A percentile compares a stretch with the other conserved stretches of the same genome.
phyloP scores from a whole-genome alignment of 768 basidiomycete species.

The Kwoniella europaea region DNA sequence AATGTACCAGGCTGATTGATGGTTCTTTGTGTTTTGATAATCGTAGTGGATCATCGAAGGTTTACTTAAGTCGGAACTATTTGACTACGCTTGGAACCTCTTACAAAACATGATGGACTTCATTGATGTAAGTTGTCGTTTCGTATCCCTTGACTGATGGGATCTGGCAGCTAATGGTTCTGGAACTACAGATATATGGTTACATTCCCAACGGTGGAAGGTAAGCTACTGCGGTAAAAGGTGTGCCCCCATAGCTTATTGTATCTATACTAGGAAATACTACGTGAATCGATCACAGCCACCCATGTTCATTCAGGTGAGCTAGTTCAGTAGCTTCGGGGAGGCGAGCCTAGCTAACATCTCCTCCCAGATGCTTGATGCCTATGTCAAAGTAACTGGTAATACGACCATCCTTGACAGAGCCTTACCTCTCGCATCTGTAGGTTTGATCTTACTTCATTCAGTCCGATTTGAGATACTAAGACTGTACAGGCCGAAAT shows the following conservation, averaged over 20 bases:
- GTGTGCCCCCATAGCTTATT: neutral
- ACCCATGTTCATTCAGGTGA: slow-evolving; percentile 80
- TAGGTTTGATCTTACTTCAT: slow-evolving; percentile 45
- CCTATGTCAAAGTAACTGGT: slow-evolving; percentile 74
- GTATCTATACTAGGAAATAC: slow-evolving; percentile 64
- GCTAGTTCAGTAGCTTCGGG: slow-evolving; percentile 20
- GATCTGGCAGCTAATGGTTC: neutral
- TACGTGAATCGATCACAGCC: slow-evolving; percentile 93
- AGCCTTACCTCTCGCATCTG: slow-evolving; percentile 84
- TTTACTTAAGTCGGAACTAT: slow-evolving; percentile 78
- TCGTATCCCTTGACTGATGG: too few species aligned
- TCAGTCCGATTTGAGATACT: neutral
- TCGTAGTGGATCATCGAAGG: slow-evolving; percentile 65
- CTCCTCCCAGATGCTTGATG: slow-evolving; percentile 73
- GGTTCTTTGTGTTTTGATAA: neutral
- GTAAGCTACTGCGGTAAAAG: neutral
- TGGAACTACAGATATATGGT: slow-evolving; percentile 63
- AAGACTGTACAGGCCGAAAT: slow-evolving; percentile 68
- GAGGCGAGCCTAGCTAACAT: too few species aligned
- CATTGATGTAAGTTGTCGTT: slow-evolving; percentile 61
- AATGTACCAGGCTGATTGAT: neutral
- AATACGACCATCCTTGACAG: slow-evolving; percentile 76
- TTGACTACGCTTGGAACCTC: slow-evolving; percentile 72
- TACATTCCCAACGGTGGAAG: slow-evolving; percentile 95
- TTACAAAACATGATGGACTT: slow-evolving; percentile 96